Percentiles rank a stretch among this genome's conserved stretches.
Conservation (phyloP, 768 basidiomycete genomes). For the Tulasnella sp. region DNA sequence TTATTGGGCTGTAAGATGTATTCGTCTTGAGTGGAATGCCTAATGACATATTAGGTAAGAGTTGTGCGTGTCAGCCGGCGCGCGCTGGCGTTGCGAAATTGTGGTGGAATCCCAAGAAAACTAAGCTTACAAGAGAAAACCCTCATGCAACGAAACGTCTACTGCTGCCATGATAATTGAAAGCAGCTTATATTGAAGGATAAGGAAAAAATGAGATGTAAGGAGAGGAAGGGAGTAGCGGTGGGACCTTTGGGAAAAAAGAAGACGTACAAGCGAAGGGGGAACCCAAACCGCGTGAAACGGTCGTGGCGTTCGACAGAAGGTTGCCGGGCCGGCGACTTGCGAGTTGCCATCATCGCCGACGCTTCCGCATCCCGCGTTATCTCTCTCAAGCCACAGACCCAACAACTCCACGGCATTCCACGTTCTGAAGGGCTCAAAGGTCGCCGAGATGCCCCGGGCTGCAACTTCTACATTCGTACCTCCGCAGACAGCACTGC, state of each 20-base stretch:
- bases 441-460: slow-evolving; percentile 10
- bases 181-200: not conserved
- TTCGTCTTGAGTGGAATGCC: slow-evolving; percentile 38
- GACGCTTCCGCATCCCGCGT: not conserved
- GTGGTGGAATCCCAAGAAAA: not conserved
- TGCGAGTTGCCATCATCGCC: not conserved
- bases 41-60: slow-evolving; percentile 13
- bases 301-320: not conserved
- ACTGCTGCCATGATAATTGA: not conserved
- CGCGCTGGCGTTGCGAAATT: not conserved
- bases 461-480: not conserved
- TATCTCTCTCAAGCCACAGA: not conserved
- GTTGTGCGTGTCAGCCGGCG: not conserved
- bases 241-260: not conserved
- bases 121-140: not conserved
- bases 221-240: slow-evolving; percentile 16
- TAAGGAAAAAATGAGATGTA: slow-evolving; percentile 10
- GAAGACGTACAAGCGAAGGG: slow-evolving; percentile 3
- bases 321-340: not conserved
- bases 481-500: not conserved
- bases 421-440: not conserved
- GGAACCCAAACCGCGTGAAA: slow-evolving; percentile 8
- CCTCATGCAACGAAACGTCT: slow-evolving; percentile 10
- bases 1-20: slow-evolving; percentile 41
- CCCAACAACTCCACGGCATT: not conserved